Conservation (phyloP, 2,329 filamentous ascomycete genomes). For the Colletotrichum musicola region DNA sequence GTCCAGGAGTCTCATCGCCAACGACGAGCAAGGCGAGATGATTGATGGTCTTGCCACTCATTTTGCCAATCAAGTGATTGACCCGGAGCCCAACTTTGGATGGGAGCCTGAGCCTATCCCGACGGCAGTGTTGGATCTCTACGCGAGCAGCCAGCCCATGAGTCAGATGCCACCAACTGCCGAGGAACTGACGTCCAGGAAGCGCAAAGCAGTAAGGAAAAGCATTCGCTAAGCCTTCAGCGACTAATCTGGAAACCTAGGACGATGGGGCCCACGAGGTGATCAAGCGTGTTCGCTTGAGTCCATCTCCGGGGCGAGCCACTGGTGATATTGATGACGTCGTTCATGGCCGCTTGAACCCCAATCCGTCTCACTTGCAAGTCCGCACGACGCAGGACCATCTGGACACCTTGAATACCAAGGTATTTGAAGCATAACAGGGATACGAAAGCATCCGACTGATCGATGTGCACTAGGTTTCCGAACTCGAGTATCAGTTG, state of each 20-base stretch:
- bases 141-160: slow-evolving; percentile 51
- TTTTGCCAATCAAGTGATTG: slow-evolving; percentile 61
- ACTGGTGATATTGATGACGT: slow-evolving; percentile 24
- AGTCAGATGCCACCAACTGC: slow-evolving; percentile 23
- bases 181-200: slow-evolving; percentile 29
- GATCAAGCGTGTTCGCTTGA: slow-evolving; percentile 31
- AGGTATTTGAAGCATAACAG: slow-evolving; percentile 45
- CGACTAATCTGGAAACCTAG: slow-evolving; percentile 10
- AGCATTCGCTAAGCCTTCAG: not conserved
- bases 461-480: slow-evolving; percentile 46
- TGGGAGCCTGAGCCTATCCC: slow-evolving; percentile 64
- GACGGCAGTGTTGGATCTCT: slow-evolving; percentile 63
- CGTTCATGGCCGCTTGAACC: slow-evolving; percentile 28
- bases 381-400: slow-evolving; percentile 36
- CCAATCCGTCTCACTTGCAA: slow-evolving; percentile 23
- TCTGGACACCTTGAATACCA: slow-evolving; percentile 54
- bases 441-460: not conserved
- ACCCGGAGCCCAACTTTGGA: slow-evolving; percentile 51
- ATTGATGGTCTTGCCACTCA: slow-evolving; percentile 58
- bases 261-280: slow-evolving; percentile 20
- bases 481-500: slow-evolving; percentile 52
- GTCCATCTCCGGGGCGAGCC: slow-evolving; percentile 14
- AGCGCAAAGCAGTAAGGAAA: slow-evolving; percentile 33
- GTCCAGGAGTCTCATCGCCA: slow-evolving; percentile 44
- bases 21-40: slow-evolving; percentile 44